phyloP scores from a whole-genome alignment of 139 green algal species.

The Marvania coccoides region DNA sequence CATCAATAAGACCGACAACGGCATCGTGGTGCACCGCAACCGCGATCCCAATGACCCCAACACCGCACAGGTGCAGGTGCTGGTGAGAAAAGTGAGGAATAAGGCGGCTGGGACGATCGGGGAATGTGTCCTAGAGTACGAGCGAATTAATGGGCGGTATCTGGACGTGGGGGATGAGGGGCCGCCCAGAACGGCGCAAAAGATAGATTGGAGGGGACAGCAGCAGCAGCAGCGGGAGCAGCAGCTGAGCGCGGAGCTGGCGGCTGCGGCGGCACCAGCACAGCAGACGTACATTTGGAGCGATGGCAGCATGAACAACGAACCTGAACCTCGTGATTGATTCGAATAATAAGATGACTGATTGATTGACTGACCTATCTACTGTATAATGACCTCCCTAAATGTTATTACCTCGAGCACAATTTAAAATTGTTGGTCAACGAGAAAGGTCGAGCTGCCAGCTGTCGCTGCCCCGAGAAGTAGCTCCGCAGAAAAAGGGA shows the following conservation, averaged over 20 bases:
- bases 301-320: slow-evolving; percentile 3
- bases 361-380: no score
- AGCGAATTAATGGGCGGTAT: slow-evolving; percentile 38
- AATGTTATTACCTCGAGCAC: background rate
- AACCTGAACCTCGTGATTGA: slow-evolving; percentile 1
- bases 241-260: background rate
- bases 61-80: slow-evolving; percentile 36
- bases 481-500: no score
- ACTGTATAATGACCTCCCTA: no score
- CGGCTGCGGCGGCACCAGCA: background rate
- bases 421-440: background rate
- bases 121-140: slow-evolving; percentile 48
- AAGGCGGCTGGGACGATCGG: slow-evolving; percentile 84
- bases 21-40: slow-evolving; percentile 89
- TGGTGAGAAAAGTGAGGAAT: slow-evolving; percentile 77
- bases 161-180: background rate
- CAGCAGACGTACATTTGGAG: background rate
- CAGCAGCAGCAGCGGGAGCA: background rate
- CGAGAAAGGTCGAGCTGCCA: background rate
- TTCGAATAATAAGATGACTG: background rate
- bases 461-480: background rate
- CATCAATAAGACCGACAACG: slow-evolving; percentile 96
- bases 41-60: slow-evolving; percentile 34
- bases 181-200: slow-evolving; percentile 2
- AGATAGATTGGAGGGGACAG: slow-evolving; percentile 3